phyloP scores from a whole-genome alignment of 139 green algal species.

The Desmodesmus armatus region DNA sequence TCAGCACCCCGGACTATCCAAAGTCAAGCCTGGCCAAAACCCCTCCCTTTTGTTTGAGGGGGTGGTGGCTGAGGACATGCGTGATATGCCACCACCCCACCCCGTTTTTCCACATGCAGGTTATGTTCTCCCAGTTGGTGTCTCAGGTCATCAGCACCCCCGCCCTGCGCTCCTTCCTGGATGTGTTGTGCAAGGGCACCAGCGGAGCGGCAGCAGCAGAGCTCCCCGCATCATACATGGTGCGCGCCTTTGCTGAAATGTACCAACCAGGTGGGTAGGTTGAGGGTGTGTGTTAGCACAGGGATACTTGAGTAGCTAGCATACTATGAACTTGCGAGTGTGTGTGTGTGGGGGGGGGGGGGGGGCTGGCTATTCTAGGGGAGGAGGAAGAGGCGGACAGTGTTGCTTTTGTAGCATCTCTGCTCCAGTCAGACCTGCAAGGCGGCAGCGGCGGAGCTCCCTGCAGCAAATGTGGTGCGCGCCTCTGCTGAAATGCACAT shows the following conservation, averaged over 20 bases:
- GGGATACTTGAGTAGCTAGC: neutral
- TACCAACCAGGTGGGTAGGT: slow-evolving; percentile 48
- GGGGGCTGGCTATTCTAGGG: neutral
- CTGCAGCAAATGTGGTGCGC: slow-evolving; percentile 64
- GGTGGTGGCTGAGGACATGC: too few species aligned
- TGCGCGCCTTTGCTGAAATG: slow-evolving; percentile 64
- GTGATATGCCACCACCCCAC: too few species aligned
- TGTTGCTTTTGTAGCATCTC: slow-evolving; percentile 70
- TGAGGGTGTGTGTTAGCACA: neutral
- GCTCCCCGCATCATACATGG: slow-evolving; percentile 63
- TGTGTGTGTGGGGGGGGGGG: too few species aligned
- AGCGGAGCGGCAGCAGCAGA: slow-evolving; percentile 44
- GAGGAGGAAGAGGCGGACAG: too few species aligned
- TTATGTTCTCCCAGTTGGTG: slow-evolving; percentile 48
- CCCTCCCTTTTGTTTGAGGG: too few species aligned
- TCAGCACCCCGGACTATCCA: too few species aligned
- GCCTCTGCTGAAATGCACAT: slow-evolving; percentile 64
- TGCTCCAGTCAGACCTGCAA: slow-evolving; percentile 46
- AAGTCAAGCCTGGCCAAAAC: too few species aligned
- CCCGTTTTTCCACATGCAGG: too few species aligned
- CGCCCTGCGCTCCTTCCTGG: slow-evolving; percentile 54
- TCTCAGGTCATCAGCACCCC: neutral
- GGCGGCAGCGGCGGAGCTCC: slow-evolving; percentile 35
- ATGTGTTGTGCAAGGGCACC: slow-evolving; percentile 54
- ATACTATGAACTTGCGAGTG: neutral